phyloP scores from a whole-genome alignment of 2,329 filamentous ascomycete species.

The Cytospora paraplurivora region DNA sequence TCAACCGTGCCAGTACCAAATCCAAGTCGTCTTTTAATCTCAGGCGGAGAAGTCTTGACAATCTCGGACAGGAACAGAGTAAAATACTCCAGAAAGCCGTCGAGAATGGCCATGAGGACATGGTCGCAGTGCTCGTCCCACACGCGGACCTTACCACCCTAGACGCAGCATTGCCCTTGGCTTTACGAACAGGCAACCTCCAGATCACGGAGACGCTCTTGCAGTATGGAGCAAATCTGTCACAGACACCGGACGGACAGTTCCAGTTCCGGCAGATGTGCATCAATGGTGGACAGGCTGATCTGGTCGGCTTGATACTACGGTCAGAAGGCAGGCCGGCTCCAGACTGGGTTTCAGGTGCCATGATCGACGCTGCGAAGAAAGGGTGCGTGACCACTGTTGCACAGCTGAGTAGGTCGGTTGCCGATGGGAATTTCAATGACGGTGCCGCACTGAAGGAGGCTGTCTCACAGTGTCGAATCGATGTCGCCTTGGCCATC shows the following conservation, averaged over 20 bases:
- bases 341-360: conserved; percentile 48
- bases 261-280: conserved; percentile 58
- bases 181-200: conserved; percentile 48
- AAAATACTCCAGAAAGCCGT: conserved; percentile 55
- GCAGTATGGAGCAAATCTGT: conserved; percentile 52
- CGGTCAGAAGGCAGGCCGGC: conserved; percentile 52
- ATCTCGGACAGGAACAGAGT: conserved; percentile 54
- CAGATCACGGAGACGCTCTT: conserved; percentile 52
- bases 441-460: conserved; percentile 54
- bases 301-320: conserved; percentile 51
- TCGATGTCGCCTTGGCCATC: conserved; percentile 58
- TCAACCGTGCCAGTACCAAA: conserved; percentile 50
- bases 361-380: conserved; percentile 53
- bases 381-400: conserved; percentile 55
- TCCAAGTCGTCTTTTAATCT: conserved; percentile 51
- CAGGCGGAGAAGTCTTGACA: conserved; percentile 53
- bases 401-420: conserved; percentile 52
- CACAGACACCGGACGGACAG: conserved; percentile 51
- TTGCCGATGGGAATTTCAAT: conserved; percentile 56
- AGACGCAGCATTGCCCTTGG: conserved; percentile 52
- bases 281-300: conserved; percentile 46
- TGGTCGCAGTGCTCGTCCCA: conserved; percentile 56
- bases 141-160: conserved; percentile 55
- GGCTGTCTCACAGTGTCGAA: conserved; percentile 51
- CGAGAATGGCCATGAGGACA: conserved; percentile 51